Evolutionary conservation across 2,329 filamentous ascomycete genomes (phyloP), one percentile per base, ranked within the genome.

Genomic region (Trichoderma sp.): DNA sequence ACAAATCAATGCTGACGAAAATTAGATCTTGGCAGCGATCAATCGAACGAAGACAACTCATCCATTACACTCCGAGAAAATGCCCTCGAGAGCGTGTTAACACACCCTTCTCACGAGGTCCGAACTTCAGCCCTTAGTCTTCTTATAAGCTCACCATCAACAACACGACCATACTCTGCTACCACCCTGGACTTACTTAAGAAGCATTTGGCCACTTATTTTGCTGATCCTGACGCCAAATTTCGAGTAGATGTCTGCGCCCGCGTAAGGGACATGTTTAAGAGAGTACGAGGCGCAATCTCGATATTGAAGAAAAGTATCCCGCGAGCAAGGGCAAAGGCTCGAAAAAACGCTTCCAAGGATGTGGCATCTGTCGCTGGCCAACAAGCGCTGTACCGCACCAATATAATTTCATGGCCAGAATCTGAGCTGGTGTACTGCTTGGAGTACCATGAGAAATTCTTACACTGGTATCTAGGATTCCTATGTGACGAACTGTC

Each of bases 171-270:
- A 1, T 90, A 97, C 67, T 91, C 91, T 0, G 76, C 81, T 0
- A 85, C 83, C 11, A 87, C 91, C 0, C 84, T 98, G 3, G 79
- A 82, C 3, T 85, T 92, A 13, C 83, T 98, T 3, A 86, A 86
- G 68, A 84, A 83, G 39, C 89, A 93, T 72, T 82, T 98, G 4
- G 86, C 88, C 1, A 87, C 91, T 17, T 89, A 95, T 74, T 92
- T 97, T 78, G 89, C 93, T 3, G 95, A 98, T 74, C 90, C 93
- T 0, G 94, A 98, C 78, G 91, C 95, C 6, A 94, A 95, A 76
- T 92, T 95, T 74, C 90, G 96, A 71, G 92, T 95, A 71, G 93
- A 97, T 75, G 86, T 97, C 2, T 85, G 95, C 30, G 90, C 90
- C 28, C 88, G 93, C 73, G 89, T 92, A 3, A 91, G 93, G 73